Percentiles rank a stretch among this genome's conserved stretches.
Conservation (phyloP, 2,329 filamentous ascomycete species). For the Coniochaeta sp. region DNA sequence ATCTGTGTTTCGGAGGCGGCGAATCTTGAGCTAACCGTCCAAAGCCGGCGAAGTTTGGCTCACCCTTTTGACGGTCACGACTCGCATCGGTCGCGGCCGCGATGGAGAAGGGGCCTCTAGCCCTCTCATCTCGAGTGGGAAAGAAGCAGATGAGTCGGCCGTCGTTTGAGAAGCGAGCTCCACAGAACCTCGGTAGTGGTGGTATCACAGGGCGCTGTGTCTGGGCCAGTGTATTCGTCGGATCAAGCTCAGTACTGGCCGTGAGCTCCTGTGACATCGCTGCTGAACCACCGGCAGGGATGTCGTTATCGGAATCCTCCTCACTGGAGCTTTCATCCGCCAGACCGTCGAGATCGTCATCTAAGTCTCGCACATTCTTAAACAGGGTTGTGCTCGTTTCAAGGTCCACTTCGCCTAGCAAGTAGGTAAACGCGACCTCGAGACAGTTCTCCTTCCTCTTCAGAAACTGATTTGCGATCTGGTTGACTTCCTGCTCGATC, state of each 20-base stretch:
- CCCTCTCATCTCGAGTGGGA: conserved; percentile 58
- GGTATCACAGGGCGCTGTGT: conserved; percentile 46
- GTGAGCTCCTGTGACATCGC: conserved; percentile 57
- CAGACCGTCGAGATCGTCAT: conserved; percentile 47
- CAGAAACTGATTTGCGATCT: conserved; percentile 49
- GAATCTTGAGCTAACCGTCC: conserved; percentile 46
- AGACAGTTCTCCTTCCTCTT: conserved; percentile 54
- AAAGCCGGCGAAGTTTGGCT: conserved; percentile 51
- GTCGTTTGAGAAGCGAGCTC: conserved; percentile 54
- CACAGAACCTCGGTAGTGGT: conserved; percentile 51
- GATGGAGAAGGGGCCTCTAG: conserved; percentile 40
- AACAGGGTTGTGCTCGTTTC: conserved; percentile 55
- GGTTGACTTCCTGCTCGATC: conserved; percentile 47
- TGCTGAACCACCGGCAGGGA: conserved; percentile 45
- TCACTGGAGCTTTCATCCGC: conserved; percentile 78
- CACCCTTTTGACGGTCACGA: conserved; percentile 42
- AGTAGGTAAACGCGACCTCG: conserved; percentile 54
- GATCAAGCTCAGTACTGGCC: conserved; percentile 44
- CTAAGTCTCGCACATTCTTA: conserved; percentile 57
- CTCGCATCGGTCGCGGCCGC: conserved; percentile 32
- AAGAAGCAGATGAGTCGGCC: conserved; percentile 63
- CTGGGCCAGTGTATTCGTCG: conserved; percentile 35
- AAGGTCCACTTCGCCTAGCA: conserved; percentile 56
- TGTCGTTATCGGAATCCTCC: conserved; percentile 65
- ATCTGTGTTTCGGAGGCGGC: conserved; percentile 37